A percentile compares a stretch with the other conserved stretches of the same genome.
phyloP scores from a whole-genome alignment of 2,329 filamentous ascomycete species.

The Cordyceps militaris region DNA sequence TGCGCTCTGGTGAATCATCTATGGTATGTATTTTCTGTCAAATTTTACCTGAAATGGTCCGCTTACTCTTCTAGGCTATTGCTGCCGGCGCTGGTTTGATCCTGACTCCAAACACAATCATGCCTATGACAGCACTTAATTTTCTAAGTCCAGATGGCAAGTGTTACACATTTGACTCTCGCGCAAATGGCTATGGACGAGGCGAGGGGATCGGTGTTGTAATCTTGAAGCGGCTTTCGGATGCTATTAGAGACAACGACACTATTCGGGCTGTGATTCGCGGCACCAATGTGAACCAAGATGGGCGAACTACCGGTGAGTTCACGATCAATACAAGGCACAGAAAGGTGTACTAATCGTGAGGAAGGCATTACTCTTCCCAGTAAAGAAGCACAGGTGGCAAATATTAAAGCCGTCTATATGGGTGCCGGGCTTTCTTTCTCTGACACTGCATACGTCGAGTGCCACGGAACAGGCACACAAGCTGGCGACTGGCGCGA shows the following conservation, averaged over 20 bases:
- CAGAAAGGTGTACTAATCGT: neutral
- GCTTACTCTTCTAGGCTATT: constrained; percentile 29
- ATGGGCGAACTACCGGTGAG: constrained; percentile 48
- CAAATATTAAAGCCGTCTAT: constrained; percentile 44
- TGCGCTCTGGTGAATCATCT: constrained; percentile 38
- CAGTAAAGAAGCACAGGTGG: constrained; percentile 42
- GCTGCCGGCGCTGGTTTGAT: constrained; percentile 47
- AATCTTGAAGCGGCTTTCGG: constrained; percentile 50
- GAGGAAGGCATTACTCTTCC: constrained; percentile 49
- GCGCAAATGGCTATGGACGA: constrained; percentile 56
- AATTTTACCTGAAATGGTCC: neutral
- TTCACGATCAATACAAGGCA: neutral
- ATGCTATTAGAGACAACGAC: constrained; percentile 54
- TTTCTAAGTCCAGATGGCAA: constrained; percentile 46
- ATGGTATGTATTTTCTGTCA: constrained; percentile 22
- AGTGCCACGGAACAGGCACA: constrained; percentile 55
- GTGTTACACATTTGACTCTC: constrained; percentile 48
- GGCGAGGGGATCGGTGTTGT: constrained; percentile 57
- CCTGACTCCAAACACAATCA: constrained; percentile 47
- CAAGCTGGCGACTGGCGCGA: constrained; percentile 47
- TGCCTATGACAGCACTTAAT: constrained; percentile 48
- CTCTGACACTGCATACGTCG: constrained; percentile 43
- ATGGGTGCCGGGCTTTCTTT: constrained; percentile 35
- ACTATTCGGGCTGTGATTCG: constrained; percentile 49
- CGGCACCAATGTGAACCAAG: constrained; percentile 47